A percentile compares a stretch with the other conserved stretches of the same genome.
Evolutionary conservation across 1,284 basidiomycete species (phyloP).

Genomic region (Peniophora sp.): DNA sequence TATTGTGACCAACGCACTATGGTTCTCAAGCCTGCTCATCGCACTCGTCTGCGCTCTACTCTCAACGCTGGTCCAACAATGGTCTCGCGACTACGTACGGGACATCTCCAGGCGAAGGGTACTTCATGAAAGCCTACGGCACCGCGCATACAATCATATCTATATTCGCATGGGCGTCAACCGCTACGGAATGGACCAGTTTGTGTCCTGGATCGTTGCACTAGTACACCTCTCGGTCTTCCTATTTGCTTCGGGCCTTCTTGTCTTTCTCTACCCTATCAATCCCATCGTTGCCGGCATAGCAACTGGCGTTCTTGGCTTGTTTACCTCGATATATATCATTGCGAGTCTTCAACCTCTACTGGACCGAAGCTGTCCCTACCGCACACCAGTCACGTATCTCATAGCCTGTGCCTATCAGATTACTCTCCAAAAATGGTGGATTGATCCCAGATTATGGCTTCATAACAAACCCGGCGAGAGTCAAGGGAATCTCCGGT

Average conservation of each 20-base stretch:
- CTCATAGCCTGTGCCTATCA: no score
- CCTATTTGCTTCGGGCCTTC: conserved; percentile 31
- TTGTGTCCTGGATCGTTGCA: conserved; percentile 30
- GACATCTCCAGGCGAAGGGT: conserved; percentile 11
- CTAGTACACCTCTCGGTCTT: conserved; percentile 33
- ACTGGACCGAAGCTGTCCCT: neutral
- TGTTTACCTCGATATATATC: neutral
- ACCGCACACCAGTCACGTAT: conserved; percentile 1
- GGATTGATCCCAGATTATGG: no score
- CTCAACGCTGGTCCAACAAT: conserved; percentile 20
- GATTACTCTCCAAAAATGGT: no score
- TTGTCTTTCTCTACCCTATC: conserved; percentile 4
- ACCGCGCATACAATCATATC: conserved; percentile 29
- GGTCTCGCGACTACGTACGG: conserved; percentile 18
- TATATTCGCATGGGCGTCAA: conserved; percentile 28
- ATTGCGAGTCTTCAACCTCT: conserved; percentile 1
- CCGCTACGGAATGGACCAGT: conserved; percentile 25
- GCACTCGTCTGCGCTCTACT: conserved; percentile 17
- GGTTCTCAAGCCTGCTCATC: conserved; percentile 23
- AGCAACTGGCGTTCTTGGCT: neutral
- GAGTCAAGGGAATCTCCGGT: no score
- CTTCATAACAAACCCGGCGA: no score
- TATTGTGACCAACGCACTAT: conserved; percentile 25
- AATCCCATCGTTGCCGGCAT: neutral
- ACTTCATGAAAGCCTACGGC: conserved; percentile 22